Evolutionary conservation across 2,329 filamentous ascomycete species (phyloP), one percentile per base, ranked within the genome.

Genomic region (Capronia americana): DNA sequence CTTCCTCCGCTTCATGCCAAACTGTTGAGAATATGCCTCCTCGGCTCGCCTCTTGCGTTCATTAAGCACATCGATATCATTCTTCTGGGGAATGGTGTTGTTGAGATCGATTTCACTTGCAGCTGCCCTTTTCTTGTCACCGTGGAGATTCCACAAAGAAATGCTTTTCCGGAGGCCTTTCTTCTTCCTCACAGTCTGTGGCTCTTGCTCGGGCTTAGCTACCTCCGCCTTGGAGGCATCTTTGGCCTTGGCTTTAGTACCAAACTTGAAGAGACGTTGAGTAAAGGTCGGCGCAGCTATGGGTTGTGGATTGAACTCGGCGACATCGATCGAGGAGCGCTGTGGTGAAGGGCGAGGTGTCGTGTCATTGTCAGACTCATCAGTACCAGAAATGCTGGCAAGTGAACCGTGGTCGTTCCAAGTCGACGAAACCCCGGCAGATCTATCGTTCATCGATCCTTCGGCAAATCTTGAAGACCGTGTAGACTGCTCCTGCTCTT

Each of bases 371-470:
- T 68, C 70, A 11, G 65, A 66, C 20, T 68, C 64, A 10, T 68
- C 64, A 7, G 54, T 53, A 38, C 46, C 61, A 14, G 68, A 67
- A 41, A 60, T 23, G 41, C 63, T 66, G 34, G 53, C 46, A 28
- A 65, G 32, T 32, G 66, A 66, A 46, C 56, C 51, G 53, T 67
- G 53, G 48, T 71, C 48, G 23, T 57, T 55, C 72, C 72, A 74
- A 11, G 70, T 67, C 11, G 72, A 74, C 4, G 72, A 68, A 14
- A 70, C 48, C 5, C 69, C 72, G 54, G 60, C 58, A 34, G 71
- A 73, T 51, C 91, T 88, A 77, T 96, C 92, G 74, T 89, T 92
- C 91, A 97, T 94, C 74, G 90, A 94, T 48, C 90, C 93, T 79
- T 97, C 93, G 44, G 86, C 78, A 71, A 90, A 90, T 62, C 80